Base-by-base conservation (phyloP, 371 early-diverging fungal species). In the Mucor plumbeus region DNA sequence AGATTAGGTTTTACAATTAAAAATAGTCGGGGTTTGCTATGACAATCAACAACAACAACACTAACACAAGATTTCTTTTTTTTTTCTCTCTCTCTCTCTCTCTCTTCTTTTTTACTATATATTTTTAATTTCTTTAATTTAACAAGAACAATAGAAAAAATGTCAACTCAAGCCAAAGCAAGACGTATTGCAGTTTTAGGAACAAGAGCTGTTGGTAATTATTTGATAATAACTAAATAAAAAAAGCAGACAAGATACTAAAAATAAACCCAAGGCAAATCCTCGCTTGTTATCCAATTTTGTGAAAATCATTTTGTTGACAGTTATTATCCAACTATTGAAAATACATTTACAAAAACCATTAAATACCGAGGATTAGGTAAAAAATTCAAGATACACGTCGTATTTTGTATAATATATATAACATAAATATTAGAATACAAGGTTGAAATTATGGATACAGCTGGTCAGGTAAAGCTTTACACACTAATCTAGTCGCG, bases 281-380 rank as follows among this genome's bases (percentile, higher is more conserved):
- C 95, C 5, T 94, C 96, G 10, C 87, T 96, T 61, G 95, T 94
- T 40, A 88, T 95, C 70, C 95, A 96, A 78, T 98, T 95, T 79
- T 94, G 95, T 60, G 96, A 96, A 63, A 91, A 93, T 72, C 94
- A 94, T 65, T 97, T 94, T 79, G 91, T 91, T 33, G 96, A 95
- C 63, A 90, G 91, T 58, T 97, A 98, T 72, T 95, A 94, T 57
- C 70, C 70, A n/a, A 70, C 70, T 7, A 96, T 98, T 69, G 96
- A 95, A 75, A 93, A 91, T 74, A 93, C 94, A 39, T 93, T 94
- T 76, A 94, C 88, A 26, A 97, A 96, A 21, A 89, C 89, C 57
- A 85, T 97, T 61, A 88, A 88, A 63, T 91, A 92, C 64, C 82
- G 86, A 71, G 92, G 92, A 43, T 91, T 92, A 69, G 83, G 83